A percentile compares a stretch with the other conserved stretches of the same genome.
Evolutionary conservation across 352 stramenopile genomes (phyloP).

Genomic region (Globisporangium lucens): DNA sequence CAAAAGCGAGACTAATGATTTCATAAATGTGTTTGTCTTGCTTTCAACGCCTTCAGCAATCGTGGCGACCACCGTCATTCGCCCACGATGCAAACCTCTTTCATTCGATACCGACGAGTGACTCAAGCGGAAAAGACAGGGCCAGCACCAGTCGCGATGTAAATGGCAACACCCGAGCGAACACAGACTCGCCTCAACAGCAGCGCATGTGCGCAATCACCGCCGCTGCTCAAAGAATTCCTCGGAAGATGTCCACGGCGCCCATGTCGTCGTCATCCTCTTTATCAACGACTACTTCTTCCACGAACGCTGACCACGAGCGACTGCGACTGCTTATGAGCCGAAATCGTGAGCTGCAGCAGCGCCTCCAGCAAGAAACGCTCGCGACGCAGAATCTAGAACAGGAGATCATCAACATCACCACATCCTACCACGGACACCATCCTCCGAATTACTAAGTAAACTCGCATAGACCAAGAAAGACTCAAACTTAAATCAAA

Average conservation of each 20-base stretch:
- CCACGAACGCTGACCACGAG: conserved; percentile 48
- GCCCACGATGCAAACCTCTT: neutral
- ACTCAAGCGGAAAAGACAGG: neutral
- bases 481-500: neutral
- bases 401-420: conserved; percentile 68
- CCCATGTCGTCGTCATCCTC: conserved; percentile 31
- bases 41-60: neutral
- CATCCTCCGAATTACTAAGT: neutral
- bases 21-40: neutral
- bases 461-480: neutral
- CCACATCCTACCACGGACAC: conserved; percentile 19
- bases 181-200: neutral
- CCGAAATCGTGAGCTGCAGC: conserved; percentile 74
- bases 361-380: conserved; percentile 69
- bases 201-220: neutral
- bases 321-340: conserved; percentile 70
- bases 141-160: neutral
- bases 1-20: neutral
- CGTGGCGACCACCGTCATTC: conserved; percentile 9
- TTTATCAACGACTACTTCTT: conserved; percentile 26
- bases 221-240: neutral
- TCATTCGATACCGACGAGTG: neutral
- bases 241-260: conserved; percentile 32
- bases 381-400: conserved; percentile 68
- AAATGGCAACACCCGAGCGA: neutral